Percentiles rank a stretch among this genome's conserved stretches.
phyloP scores from a whole-genome alignment of 768 basidiomycete species.

The Pleurotus djamor region DNA sequence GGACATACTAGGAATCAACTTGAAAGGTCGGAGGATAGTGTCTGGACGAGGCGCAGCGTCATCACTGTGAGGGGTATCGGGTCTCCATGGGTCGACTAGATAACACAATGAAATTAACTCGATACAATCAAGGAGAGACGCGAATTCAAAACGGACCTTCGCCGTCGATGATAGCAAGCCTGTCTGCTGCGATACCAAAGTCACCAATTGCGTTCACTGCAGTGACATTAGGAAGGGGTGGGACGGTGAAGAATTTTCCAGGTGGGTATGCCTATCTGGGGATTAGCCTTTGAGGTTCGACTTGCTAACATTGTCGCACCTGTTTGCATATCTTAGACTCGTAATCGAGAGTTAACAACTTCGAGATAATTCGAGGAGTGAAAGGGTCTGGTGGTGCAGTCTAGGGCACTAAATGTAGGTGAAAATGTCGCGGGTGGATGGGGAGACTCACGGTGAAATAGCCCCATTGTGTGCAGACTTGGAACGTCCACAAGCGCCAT shows the following conservation, averaged over 20 bases:
- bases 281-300: not conserved
- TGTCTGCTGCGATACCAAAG: conserved; percentile 76
- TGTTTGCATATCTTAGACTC: conserved; percentile 66
- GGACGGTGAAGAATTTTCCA: conserved; percentile 73
- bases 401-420: conserved; percentile 27
- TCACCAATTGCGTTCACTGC: conserved; percentile 85
- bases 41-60: conserved; percentile 69
- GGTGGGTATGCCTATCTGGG: conserved; percentile 65
- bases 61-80: conserved; percentile 78
- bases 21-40: conserved; percentile 77
- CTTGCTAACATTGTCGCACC: conserved; percentile 23
- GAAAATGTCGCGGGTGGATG: not conserved
- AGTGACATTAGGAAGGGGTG: conserved; percentile 73
- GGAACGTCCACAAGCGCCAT: conserved; percentile 90
- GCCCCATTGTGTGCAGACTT: conserved; percentile 95
- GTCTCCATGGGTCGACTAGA: conserved; percentile 88
- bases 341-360: conserved; percentile 70
- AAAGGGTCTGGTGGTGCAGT: conserved; percentile 72
- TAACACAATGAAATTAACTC: no score
- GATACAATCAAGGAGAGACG: no score
- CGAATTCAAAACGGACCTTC: conserved; percentile 47
- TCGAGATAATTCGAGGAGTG: conserved; percentile 77
- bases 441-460: conserved; percentile 69
- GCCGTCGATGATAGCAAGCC: conserved; percentile 86
- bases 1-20: conserved; percentile 76